phyloP scores from a whole-genome alignment of 23 red algal species.

The Cyanidiococcus yangmingshanensis region DNA sequence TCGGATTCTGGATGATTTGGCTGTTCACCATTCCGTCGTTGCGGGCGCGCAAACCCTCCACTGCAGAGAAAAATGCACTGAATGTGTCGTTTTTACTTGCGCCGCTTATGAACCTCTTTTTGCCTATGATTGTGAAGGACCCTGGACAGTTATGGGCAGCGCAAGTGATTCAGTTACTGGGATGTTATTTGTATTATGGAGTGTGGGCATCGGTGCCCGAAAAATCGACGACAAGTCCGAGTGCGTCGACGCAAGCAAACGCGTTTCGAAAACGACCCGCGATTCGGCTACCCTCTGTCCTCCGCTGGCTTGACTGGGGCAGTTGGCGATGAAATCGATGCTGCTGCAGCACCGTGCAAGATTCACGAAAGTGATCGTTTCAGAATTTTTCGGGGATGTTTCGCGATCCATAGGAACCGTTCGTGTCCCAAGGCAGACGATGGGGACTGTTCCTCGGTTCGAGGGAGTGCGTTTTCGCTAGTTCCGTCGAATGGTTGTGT shows the following conservation, averaged over 20 bases:
- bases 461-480: no score
- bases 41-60: conserved; percentile 70
- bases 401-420: not conserved
- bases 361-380: not conserved
- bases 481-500: no score
- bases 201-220: not conserved
- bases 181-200: conserved; percentile 45
- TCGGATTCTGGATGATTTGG: conserved; percentile 96
- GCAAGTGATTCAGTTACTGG: conserved; percentile 43
- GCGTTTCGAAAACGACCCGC: not conserved
- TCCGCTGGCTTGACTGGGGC: conserved; percentile 73
- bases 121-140: conserved; percentile 49
- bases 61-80: conserved; percentile 73
- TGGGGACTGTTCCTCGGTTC: no score
- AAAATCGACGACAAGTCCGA: not conserved
- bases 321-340: conserved; percentile 23
- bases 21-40: conserved; percentile 94
- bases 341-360: not conserved
- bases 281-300: not conserved
- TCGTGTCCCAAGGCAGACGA: not conserved
- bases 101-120: conserved; percentile 56
- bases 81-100: conserved; percentile 65
- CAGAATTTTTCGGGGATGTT: not conserved
- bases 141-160: conserved; percentile 45
- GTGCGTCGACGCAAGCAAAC: not conserved